Percentiles rank a stretch among this genome's conserved stretches.
These are phyloP conservation scores for Lizanozyma gosingica DNA, from an alignment of 1,139 yeast genomes.

Conservation along the genomic window DNA sequence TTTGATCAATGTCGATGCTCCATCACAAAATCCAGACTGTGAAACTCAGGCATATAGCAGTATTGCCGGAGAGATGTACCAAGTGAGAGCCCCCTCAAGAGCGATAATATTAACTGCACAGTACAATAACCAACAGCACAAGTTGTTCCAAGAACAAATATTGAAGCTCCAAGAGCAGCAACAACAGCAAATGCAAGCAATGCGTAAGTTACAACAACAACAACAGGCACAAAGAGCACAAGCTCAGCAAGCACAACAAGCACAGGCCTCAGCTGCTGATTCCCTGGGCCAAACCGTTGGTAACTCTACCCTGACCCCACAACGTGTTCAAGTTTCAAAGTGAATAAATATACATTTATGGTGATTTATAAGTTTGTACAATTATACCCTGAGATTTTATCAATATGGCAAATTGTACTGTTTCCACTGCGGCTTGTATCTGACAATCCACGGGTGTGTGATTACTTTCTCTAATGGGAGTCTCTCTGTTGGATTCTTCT, in stretches of 20 bases:
- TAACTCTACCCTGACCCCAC: no score
- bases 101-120: slow-evolving; percentile 35
- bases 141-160: slow-evolving; percentile 9
- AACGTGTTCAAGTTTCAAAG: not conserved
- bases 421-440: slow-evolving; percentile 42
- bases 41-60: slow-evolving; percentile 42
- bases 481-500: slow-evolving; percentile 62
- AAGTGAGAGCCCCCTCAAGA: slow-evolving; percentile 36
- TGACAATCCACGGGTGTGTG: slow-evolving; percentile 75
- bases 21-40: slow-evolving; percentile 15
- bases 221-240: slow-evolving; percentile 22
- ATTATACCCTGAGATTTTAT: no score
- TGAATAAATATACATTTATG: no score
- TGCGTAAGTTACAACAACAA: slow-evolving; percentile 22
- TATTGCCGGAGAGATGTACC: slow-evolving; percentile 61
- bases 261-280: slow-evolving; percentile 4
- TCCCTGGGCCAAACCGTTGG: not conserved
- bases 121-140: slow-evolving; percentile 45
- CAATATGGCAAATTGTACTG: not conserved
- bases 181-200: slow-evolving; percentile 23
- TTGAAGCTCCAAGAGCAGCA: slow-evolving; percentile 37
- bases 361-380: no score
- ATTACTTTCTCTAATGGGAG: slow-evolving; percentile 52
- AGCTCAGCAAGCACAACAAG: slow-evolving; percentile 19
- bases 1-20: slow-evolving; percentile 52